A percentile compares a stretch with the other conserved stretches of the same genome.
Conservation (phyloP, 768 basidiomycete genomes). For the Hortiboletus flavorubellus region DNA sequence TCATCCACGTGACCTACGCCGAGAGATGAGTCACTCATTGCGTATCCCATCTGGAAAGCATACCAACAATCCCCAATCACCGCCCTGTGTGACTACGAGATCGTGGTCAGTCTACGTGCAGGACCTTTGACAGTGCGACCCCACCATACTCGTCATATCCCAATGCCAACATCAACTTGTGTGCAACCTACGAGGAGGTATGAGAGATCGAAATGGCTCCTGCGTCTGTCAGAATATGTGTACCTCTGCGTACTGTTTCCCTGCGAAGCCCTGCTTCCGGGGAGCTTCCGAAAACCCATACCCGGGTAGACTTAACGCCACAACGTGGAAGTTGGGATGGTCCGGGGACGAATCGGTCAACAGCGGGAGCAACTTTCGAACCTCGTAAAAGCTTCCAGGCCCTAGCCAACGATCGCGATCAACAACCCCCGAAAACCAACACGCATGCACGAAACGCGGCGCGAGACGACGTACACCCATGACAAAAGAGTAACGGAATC, state of each 20-base stretch:
- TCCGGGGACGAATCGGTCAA: slow-evolving; percentile 39
- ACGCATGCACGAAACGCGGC: no score
- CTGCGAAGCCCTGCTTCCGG: slow-evolving; percentile 47
- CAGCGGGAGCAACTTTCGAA: slow-evolving; percentile 52
- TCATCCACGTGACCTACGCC: slow-evolving; percentile 32
- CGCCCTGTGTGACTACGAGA: slow-evolving; percentile 42
- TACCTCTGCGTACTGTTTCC: slow-evolving; percentile 54
- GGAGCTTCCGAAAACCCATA: slow-evolving; percentile 61
- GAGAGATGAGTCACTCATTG: background rate
- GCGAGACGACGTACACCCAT: slow-evolving; percentile 45
- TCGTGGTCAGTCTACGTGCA: background rate
- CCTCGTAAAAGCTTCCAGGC: slow-evolving; percentile 51
- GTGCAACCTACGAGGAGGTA: slow-evolving; percentile 32
- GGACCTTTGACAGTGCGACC: background rate
- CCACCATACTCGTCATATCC: slow-evolving; percentile 48
- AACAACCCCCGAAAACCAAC: background rate
- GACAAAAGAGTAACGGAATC: slow-evolving; percentile 59
- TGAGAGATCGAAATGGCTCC: background rate
- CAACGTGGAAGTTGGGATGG: slow-evolving; percentile 61
- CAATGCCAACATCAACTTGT: slow-evolving; percentile 47
- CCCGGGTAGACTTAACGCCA: slow-evolving; percentile 57
- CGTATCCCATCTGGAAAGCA: background rate
- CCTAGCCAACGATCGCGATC: slow-evolving; percentile 27
- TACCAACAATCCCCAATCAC: slow-evolving; percentile 44
- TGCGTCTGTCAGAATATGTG: background rate